These are phyloP conservation scores for Lasiosphaeria ovina DNA, from an alignment of 495 filamentous ascomycete genomes.

Conservation along the genomic window DNA sequence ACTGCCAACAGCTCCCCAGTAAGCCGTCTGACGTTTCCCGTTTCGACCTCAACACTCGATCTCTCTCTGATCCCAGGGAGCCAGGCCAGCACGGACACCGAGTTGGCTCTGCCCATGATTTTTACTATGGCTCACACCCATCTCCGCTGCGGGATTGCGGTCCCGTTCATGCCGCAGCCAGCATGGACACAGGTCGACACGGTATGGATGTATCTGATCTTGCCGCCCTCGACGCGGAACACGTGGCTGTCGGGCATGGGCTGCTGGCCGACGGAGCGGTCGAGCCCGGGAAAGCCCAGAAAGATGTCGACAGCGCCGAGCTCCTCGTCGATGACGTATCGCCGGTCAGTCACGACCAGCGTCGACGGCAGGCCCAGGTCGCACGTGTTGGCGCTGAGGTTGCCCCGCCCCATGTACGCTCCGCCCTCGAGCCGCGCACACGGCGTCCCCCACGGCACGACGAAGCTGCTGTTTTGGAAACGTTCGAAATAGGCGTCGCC, in stretches of 20 bases:
- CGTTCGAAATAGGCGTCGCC: constrained; percentile 49
- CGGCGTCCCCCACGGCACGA: constrained; percentile 47
- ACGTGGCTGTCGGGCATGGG: constrained; percentile 47
- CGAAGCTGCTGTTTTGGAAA: constrained; percentile 40
- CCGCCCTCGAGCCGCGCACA: constrained; percentile 49
- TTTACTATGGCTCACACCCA: not conserved
- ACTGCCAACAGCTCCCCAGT: no score
- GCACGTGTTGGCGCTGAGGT: constrained; percentile 31
- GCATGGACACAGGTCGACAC: constrained; percentile 23
- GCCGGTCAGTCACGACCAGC: constrained; percentile 37
- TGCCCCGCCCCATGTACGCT: constrained; percentile 35
- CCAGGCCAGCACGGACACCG: no score
- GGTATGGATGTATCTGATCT: constrained; percentile 48
- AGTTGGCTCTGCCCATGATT: no score
- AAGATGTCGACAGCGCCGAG: constrained; percentile 45
- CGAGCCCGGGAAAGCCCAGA: constrained; percentile 38
- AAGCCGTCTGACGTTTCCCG: no score
- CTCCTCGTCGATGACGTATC: constrained; percentile 51
- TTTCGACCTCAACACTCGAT: no score
- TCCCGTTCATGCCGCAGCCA: constrained; percentile 2
- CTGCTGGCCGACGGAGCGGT: constrained; percentile 1
- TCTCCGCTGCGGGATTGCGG: not conserved
- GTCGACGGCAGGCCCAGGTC: constrained; percentile 37
- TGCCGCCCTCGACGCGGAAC: constrained; percentile 51
- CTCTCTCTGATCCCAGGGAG: no score